Conservation (phyloP, 441 rosid species). For the Kokia cookei region DNA sequence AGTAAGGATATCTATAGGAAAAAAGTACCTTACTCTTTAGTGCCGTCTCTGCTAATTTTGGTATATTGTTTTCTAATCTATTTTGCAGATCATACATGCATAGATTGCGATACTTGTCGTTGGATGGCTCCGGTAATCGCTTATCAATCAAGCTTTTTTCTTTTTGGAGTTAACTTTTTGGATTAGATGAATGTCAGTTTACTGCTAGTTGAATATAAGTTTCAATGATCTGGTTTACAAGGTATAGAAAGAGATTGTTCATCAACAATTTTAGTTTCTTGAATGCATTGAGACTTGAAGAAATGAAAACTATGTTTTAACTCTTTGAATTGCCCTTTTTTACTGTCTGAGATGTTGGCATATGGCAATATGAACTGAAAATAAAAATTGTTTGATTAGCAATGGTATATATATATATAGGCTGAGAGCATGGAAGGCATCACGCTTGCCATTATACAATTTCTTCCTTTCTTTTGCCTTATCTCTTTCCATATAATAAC, state of each 20-base stretch:
- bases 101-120: conserved; percentile 71
- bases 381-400: background rate
- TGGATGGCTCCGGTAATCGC: conserved; percentile 74
- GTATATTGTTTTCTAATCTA: conserved; percentile 6
- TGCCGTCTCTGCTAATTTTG: background rate
- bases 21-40: background rate
- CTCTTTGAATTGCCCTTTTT: background rate
- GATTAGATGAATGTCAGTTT: background rate
- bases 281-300: background rate
- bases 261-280: background rate
- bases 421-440: background rate
- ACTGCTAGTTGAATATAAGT: background rate
- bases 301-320: background rate
- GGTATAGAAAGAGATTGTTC: background rate
- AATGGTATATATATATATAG: background rate
- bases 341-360: background rate
- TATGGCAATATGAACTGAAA: background rate
- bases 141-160: conserved; percentile 11
- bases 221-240: background rate
- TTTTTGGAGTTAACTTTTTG: background rate
- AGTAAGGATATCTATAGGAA: too few species aligned
- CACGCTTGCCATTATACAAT: background rate
- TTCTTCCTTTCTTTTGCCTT: background rate
- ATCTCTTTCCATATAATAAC: background rate
- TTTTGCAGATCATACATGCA: conserved; percentile 48